Evolutionary conservation across 164 flowering plant species (phyloP).

Genomic region (Vitis rupestris): DNA sequence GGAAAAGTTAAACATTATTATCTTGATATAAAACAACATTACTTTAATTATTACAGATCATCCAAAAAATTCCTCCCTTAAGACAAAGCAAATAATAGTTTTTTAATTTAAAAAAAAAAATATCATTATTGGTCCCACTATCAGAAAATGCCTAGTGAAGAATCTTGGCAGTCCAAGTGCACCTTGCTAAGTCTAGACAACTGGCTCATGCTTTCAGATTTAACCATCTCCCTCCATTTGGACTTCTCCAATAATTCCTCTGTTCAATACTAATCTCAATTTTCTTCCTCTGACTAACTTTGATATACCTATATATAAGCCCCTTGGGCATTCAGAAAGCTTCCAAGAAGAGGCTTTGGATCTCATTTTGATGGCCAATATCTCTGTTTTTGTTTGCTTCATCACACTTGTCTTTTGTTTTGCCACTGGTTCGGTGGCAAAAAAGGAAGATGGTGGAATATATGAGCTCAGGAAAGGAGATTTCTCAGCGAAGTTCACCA

Average conservation of each 20-base stretch:
- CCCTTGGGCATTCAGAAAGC: too few species aligned
- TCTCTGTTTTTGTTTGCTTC: constrained; percentile 10
- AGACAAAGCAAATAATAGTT: too few species aligned
- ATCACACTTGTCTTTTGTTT: constrained; percentile 6
- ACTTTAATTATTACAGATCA: too few species aligned
- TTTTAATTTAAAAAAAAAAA: too few species aligned
- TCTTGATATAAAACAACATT: too few species aligned
- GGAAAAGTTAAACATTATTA: too few species aligned
- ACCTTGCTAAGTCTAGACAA: not conserved
- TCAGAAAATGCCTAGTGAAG: not conserved
- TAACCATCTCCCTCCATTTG: not conserved
- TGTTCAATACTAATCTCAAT: too few species aligned
- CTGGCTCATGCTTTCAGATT: not conserved
- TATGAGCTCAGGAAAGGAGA: constrained; percentile 62
- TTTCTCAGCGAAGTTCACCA: constrained; percentile 61
- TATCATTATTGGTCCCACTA: too few species aligned
- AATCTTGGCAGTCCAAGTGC: not conserved
- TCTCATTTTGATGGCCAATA: constrained; percentile 12
- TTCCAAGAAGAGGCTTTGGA: not conserved
- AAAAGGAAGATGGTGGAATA: constrained; percentile 16
- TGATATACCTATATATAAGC: too few species aligned
- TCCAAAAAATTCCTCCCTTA: too few species aligned
- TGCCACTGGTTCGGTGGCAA: constrained; percentile 5
- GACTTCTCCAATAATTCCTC: too few species aligned
- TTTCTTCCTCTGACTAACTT: too few species aligned